Base-by-base conservation (phyloP, 345 rosid genomes). In the Noccaea bulbosa region DNA sequence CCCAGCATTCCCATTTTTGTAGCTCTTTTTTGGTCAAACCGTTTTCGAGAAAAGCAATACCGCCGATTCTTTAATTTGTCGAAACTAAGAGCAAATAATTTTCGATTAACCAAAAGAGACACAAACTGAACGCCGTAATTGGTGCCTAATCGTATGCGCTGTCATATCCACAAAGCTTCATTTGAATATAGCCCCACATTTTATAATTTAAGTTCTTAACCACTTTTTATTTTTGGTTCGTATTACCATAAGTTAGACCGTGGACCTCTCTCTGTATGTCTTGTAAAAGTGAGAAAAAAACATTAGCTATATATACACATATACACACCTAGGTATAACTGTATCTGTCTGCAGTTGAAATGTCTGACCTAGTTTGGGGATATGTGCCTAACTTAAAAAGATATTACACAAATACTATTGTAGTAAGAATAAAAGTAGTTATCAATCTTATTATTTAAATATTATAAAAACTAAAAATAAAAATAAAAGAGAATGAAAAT, bases 331-430 rank as follows among this genome's bases (percentile, higher is more conserved):
- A 32, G 2, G 8, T 16, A 48, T 74, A 67, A 68, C 64, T 61
- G 64, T 61, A 67, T 52, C 50, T 48, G 60, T 55, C 54, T 54
- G 58, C 66, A 63, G 79, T 70, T 76, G 79, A 76, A 69, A 62
- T 55, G 75, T 70, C 74, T 76, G 75, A 70, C 75, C 67, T 58
- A 22, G 39, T 62, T 63, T 11, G 67, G 65, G 70, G 71, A 69
- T 70, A 56, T 56, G 71, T 63, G 75, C 79, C 79, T 69, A 76
- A 76, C 75, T 63, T 56, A 16, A n/a, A 60, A 61, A 62, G 59
- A 45, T 62, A 54, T 37, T 43, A 27, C 48, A 55, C 30, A 45
- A 45, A 37, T 14, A 30, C 20, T n/a, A 32, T 67, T 70, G 10
- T 40, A 41, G 15, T 24, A 66, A 9, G 22, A 20, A 20, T 20